A percentile compares a stretch with the other conserved stretches of the same genome.
phyloP scores from a whole-genome alignment of 2,329 filamentous ascomycete species.

The Penicillium sp. region DNA sequence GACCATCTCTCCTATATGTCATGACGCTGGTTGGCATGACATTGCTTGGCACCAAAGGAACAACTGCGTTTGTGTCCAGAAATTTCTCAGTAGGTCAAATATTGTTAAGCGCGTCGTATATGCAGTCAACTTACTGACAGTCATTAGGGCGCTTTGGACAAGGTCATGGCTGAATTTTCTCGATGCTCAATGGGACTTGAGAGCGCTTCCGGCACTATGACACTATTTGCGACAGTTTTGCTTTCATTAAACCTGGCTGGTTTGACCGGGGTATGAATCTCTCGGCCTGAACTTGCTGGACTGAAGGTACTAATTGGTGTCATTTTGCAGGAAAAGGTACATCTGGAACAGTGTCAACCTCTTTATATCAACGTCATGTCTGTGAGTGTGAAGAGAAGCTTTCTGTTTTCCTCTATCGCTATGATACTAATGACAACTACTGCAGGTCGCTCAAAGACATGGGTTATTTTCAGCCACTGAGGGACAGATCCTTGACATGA shows the following conservation, averaged over 20 bases:
- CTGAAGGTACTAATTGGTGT: constrained; percentile 8
- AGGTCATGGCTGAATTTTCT: constrained; percentile 45
- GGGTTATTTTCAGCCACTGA: constrained; percentile 50
- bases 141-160: constrained; percentile 36
- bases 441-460: constrained; percentile 44
- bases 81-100: constrained; percentile 42
- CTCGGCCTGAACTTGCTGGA: not conserved
- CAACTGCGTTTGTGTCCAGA: constrained; percentile 50
- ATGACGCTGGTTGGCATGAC: constrained; percentile 57
- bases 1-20: constrained; percentile 49
- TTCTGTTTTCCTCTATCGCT: not conserved
- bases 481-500: constrained; percentile 42
- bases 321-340: constrained; percentile 38
- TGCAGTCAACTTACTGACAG: not conserved
- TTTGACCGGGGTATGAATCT: constrained; percentile 19
- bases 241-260: constrained; percentile 45
- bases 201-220: constrained; percentile 45
- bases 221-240: constrained; percentile 49
- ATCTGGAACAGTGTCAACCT: constrained; percentile 52
- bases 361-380: constrained; percentile 53
- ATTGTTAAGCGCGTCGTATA: not conserved
- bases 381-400: constrained; percentile 21
- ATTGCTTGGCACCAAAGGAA: constrained; percentile 53
- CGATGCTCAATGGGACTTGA: constrained; percentile 43
- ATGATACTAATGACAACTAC: constrained; percentile 5